Base-by-base conservation (phyloP, 2,329 filamentous ascomycete species). In the Chrysoporthe cubensis region DNA sequence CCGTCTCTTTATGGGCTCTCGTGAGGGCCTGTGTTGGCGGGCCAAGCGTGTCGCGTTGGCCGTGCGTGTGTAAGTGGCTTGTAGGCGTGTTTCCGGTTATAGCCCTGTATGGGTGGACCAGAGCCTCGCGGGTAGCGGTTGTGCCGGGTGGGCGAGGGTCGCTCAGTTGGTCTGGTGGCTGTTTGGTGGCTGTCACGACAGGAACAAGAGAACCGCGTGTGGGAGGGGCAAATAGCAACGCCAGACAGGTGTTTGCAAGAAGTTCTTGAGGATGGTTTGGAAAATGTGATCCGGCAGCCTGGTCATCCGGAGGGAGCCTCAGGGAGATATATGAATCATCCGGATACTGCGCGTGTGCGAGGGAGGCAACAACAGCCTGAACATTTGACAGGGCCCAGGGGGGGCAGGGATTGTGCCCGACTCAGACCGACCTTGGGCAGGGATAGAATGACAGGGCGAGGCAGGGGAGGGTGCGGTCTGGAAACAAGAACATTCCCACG, bases 291-390 rank as follows among this genome's bases (percentile, higher is more conserved):
- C 56, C 26, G 34, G 60, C 44, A 62, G 62, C n/a, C 43, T 65
- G 65, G 57, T 59, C 52, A 56, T 43, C 42, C n/a, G 52, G 65
- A 67, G 65, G 65, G 65, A 65, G 68, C 50, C 68, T 42, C 65
- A 66, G 66, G 66, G 54, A 62, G 46, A 67, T 69, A 69, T 69
- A 69, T 67, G 68, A 65, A 62, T 67, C 62, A 67, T 62, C 61
- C 62, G 62, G 57, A 66, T 66, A 48, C 43, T 67, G 68, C 65
- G 67, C 58, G 67, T 69, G 62, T 69, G 62, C 66, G 62, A 48
- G 42, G 54, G 26, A 56, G 56, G 56, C 54, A 48, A 66, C 43
- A 46, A 54, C 59, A 34, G 61, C 54, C 37, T 61, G 59, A 46
- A 46, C 59, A 61, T 43, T 61, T 61, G 59, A 65, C 67, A 40